Evolutionary conservation across 2,329 filamentous ascomycete genomes (phyloP).

Genomic region (Microcera coccophila): DNA sequence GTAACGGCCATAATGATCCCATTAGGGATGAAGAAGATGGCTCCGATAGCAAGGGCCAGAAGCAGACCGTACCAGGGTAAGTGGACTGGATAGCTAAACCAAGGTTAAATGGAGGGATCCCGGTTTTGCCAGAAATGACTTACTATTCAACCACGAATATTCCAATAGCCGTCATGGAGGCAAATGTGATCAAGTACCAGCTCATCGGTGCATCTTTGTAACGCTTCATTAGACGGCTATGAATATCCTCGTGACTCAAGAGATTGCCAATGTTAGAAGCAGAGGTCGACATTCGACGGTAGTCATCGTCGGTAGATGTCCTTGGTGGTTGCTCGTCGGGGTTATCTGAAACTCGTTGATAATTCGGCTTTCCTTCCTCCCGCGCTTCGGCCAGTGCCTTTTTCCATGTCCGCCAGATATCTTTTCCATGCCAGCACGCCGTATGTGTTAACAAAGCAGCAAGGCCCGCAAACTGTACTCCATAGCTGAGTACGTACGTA

Average conservation of each 20-base stretch:
- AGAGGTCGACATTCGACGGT: constrained; percentile 32
- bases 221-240: constrained; percentile 76
- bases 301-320: constrained; percentile 15
- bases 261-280: constrained; percentile 49
- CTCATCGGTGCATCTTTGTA: constrained; percentile 77
- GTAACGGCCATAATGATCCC: constrained; percentile 92
- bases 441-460: constrained; percentile 79
- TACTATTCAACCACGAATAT: constrained; percentile 84
- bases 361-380: constrained; percentile 46
- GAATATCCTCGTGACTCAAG: constrained; percentile 72
- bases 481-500: constrained; percentile 83
- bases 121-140: constrained; percentile 25
- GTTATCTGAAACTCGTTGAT: constrained; percentile 47
- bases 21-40: constrained; percentile 81
- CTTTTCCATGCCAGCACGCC: constrained; percentile 76
- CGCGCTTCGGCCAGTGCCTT: constrained; percentile 62
- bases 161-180: constrained; percentile 71
- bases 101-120: constrained; percentile 4
- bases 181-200: constrained; percentile 76
- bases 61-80: constrained; percentile 84
- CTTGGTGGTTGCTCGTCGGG: constrained; percentile 13
- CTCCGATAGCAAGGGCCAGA: constrained; percentile 72
- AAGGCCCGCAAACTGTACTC: constrained; percentile 78
- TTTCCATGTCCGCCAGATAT: constrained; percentile 75
- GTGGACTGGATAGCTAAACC: constrained; percentile 73